Evolutionary conservation across 306 rosid species (phyloP).

Genomic region (Malus sylvestris): DNA sequence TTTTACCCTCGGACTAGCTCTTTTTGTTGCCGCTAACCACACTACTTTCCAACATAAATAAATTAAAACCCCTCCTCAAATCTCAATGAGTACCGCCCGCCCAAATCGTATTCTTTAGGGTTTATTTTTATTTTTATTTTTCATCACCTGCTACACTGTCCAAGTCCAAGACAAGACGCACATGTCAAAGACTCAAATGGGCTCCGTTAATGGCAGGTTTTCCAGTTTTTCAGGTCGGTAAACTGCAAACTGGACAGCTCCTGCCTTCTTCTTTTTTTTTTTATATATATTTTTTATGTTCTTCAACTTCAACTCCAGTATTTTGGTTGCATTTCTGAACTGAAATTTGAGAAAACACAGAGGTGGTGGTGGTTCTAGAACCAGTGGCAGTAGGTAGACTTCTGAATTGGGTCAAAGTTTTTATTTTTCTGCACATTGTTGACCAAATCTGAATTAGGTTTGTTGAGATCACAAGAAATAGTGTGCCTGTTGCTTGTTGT

Average conservation of each 20-base stretch:
- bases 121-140: not conserved
- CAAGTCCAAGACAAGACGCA: constrained; percentile 7
- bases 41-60: not conserved
- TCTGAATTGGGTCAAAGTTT: constrained; percentile 15
- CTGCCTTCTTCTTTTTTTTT: not conserved
- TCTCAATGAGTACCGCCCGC: not conserved
- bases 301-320: not conserved
- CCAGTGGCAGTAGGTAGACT: not conserved
- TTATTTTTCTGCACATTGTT: not conserved
- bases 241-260: constrained; percentile 51
- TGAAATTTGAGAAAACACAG: not conserved
- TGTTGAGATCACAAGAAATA: constrained; percentile 31
- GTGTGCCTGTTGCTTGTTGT: constrained; percentile 35
- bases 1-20: constrained; percentile 6
- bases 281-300: no score
- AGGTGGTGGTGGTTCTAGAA: not conserved
- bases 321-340: constrained; percentile 3
- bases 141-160: constrained; percentile 11
- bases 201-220: constrained; percentile 29
- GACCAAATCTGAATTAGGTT: constrained; percentile 12
- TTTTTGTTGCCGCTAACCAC: not conserved
- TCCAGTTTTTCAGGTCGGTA: constrained; percentile 47
- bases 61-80: not conserved
- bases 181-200: constrained; percentile 14
- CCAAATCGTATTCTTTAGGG: constrained; percentile 4